Conservation (phyloP, 2,329 filamentous ascomycete genomes). For the Uncinocarpus reesii region DNA sequence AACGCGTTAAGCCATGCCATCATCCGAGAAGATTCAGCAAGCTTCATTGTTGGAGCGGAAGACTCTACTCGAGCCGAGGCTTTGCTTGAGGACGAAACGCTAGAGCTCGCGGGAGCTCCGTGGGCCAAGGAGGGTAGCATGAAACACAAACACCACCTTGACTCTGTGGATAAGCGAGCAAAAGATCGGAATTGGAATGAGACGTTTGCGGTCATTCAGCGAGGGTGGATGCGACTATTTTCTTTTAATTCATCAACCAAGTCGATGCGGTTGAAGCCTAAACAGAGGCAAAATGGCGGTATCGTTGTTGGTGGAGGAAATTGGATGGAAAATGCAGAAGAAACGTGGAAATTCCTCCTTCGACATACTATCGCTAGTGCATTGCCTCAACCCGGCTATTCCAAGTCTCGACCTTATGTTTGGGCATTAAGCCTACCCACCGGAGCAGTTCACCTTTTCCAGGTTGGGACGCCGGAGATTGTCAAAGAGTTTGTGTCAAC, state of each 20-base stretch:
- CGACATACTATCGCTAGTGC: slow-evolving; percentile 85
- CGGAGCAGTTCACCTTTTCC: slow-evolving; percentile 94
- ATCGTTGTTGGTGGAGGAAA: slow-evolving; percentile 86
- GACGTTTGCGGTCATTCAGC: slow-evolving; percentile 91
- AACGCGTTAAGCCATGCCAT: slow-evolving; percentile 95
- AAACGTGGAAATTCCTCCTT: slow-evolving; percentile 74
- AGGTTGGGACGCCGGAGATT: slow-evolving; percentile 90
- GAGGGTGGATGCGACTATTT: slow-evolving; percentile 87
- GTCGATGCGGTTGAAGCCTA: slow-evolving; percentile 51
- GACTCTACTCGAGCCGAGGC: slow-evolving; percentile 52
- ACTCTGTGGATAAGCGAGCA: slow-evolving; percentile 78
- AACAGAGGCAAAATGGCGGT: slow-evolving; percentile 45
- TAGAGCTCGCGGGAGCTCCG: slow-evolving; percentile 85
- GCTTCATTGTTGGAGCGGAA: slow-evolving; percentile 44
- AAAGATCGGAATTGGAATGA: slow-evolving; percentile 93
- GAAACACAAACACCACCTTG: slow-evolving; percentile 92
- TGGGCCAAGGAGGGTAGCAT: slow-evolving; percentile 97
- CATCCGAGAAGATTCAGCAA: slow-evolving; percentile 64
- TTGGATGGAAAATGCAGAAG: slow-evolving; percentile 95
- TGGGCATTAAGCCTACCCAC: slow-evolving; percentile 88
- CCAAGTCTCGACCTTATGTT: slow-evolving; percentile 77
- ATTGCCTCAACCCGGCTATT: slow-evolving; percentile 84
- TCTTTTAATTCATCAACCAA: slow-evolving; percentile 75
- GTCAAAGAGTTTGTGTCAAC: slow-evolving; percentile 88
- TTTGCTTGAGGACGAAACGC: slow-evolving; percentile 79